Evolutionary conservation across 495 filamentous ascomycete species (phyloP).

Genomic region (Neurospora terricola): DNA sequence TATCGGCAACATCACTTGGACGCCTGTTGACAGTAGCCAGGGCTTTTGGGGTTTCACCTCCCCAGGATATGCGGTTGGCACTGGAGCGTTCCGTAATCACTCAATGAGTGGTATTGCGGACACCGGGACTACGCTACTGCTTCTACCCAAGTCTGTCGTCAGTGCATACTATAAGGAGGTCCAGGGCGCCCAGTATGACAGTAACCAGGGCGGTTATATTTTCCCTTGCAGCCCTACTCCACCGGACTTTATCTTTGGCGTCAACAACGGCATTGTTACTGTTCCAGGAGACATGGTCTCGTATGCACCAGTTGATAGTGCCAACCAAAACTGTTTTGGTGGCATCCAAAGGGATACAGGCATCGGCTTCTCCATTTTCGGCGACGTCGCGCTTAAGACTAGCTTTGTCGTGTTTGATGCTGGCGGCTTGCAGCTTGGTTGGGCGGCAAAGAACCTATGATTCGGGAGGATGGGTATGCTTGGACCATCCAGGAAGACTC

Average conservation of each 20-base stretch:
- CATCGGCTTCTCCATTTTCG: slow-evolving; percentile 53
- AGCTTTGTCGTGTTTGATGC: slow-evolving; percentile 57
- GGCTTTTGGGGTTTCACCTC: slow-evolving; percentile 67
- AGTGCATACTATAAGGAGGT: slow-evolving; percentile 55
- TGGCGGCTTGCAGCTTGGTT: slow-evolving; percentile 41
- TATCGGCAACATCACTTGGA: slow-evolving; percentile 53
- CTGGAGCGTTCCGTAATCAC: slow-evolving; percentile 19
- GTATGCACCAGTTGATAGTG: slow-evolving; percentile 33
- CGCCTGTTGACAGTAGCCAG: slow-evolving; percentile 43
- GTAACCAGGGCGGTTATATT: slow-evolving; percentile 49
- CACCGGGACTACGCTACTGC: slow-evolving; percentile 66
- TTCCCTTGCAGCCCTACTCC: slow-evolving; percentile 55
- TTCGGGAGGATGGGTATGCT: not conserved
- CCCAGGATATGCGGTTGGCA: slow-evolving; percentile 52
- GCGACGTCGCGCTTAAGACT: slow-evolving; percentile 41
- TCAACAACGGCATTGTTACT: slow-evolving; percentile 36
- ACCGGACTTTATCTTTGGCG: slow-evolving; percentile 52
- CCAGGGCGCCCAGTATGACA: slow-evolving; percentile 36
- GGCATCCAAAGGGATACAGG: slow-evolving; percentile 53
- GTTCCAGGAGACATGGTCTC: slow-evolving; percentile 48
- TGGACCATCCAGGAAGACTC: not conserved
- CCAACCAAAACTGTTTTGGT: slow-evolving; percentile 44
- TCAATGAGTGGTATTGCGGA: slow-evolving; percentile 47
- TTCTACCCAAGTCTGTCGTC: slow-evolving; percentile 48
- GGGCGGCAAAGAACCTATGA: slow-evolving; percentile 37